Conservation (phyloP, 306 rosid genomes). For the Erythrophleum fordii region DNA sequence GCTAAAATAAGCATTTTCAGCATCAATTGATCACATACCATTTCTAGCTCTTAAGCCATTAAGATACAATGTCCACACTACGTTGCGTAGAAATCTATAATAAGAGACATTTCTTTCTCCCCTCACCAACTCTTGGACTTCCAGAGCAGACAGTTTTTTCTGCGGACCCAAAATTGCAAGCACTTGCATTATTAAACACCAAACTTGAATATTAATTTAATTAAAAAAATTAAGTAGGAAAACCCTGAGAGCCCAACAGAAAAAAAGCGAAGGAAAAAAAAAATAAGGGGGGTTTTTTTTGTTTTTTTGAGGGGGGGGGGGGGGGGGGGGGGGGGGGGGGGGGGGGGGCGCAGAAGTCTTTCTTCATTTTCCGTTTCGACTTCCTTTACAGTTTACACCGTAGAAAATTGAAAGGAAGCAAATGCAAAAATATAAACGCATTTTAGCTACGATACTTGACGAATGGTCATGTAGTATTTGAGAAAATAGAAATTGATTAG, state of each 20-base stretch:
- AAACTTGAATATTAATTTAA: neutral
- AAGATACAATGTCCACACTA: conserved; percentile 93
- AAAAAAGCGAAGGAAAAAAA: too few species aligned
- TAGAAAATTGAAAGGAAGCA: neutral
- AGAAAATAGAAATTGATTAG: neutral
- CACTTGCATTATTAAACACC: neutral
- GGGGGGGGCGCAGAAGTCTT: neutral
- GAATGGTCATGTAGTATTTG: neutral
- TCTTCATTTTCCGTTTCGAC: neutral
- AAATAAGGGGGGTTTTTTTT: too few species aligned
- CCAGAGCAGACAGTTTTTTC: conserved; percentile 76
- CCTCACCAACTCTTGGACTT: conserved; percentile 74
- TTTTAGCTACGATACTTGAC: neutral
- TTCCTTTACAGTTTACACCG: neutral
- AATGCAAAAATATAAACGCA: neutral
- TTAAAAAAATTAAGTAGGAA: neutral
- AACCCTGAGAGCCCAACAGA: neutral
- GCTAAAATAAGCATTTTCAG: conserved; percentile 4
- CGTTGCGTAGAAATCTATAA: conserved; percentile 82
- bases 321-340: too few species aligned
- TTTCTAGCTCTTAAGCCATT: conserved; percentile 93
- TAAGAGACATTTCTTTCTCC: conserved; percentile 79
- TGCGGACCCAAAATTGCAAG: conserved; percentile 47
- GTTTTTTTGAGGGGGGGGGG: too few species aligned
- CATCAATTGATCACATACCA: conserved; percentile 56